Evolutionary conservation across 305 asterid species (phyloP).

Genomic region (Ilex paraguariensis): DNA sequence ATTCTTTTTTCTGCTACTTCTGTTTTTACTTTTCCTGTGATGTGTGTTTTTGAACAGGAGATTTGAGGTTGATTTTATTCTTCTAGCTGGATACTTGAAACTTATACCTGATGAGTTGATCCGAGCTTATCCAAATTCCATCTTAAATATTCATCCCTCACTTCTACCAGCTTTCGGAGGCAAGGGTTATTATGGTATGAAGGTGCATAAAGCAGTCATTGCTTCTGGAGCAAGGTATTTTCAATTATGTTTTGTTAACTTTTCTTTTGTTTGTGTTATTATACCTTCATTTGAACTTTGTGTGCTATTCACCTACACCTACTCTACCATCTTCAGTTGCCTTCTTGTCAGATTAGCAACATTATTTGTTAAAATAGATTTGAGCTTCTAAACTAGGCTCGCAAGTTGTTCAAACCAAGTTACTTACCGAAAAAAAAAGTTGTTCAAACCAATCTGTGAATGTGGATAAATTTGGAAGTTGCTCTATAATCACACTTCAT

Average conservation of each 20-base stretch:
- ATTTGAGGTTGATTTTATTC: constrained; percentile 57
- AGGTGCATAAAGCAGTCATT: constrained; percentile 86
- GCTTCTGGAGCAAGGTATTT: constrained; percentile 89
- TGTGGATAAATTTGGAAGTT: neutral
- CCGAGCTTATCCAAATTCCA: constrained; percentile 66
- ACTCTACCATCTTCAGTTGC: neutral
- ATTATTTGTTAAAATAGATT: neutral
- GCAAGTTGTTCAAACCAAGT: neutral
- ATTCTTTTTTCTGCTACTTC: neutral
- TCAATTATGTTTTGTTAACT: neutral
- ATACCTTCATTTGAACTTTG: neutral
- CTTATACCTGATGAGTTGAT: constrained; percentile 66
- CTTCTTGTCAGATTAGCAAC: neutral
- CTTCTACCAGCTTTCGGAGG: constrained; percentile 98
- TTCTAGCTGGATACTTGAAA: constrained; percentile 84
- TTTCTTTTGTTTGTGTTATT: neutral
- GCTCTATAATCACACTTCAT: no score
- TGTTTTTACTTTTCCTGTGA: constrained; percentile 2
- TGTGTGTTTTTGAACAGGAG: constrained; percentile 29
- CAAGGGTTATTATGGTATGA: constrained; percentile 83
- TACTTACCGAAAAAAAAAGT: no score
- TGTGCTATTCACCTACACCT: neutral
- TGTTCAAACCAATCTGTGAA: neutral
- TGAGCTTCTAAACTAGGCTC: neutral
- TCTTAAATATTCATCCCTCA: constrained; percentile 76